Base-by-base conservation (phyloP, 257 asterid genomes). In the Coffea eugenioides region DNA sequence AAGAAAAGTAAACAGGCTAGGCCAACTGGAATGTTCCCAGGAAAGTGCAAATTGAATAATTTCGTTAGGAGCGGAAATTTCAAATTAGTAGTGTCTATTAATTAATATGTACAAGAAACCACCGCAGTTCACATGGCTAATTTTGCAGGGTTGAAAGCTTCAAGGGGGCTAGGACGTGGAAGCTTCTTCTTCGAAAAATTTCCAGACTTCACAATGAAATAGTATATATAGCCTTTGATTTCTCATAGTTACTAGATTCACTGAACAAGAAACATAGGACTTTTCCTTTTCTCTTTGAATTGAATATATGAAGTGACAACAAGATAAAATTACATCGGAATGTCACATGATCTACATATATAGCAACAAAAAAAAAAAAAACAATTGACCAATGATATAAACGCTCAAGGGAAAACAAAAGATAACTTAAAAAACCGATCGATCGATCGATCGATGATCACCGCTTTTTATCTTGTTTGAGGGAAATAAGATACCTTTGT, bases 381-480 rank as follows among this genome's bases (percentile, higher is more conserved):
- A 1, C 34, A 31, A 54, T 6, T 7, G 9, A 49, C 15, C 15
- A 51, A 20, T 13, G 36, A 31, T 67, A 67, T 31, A 36, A 12
- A 68, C 48, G 34, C 12, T 68, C 4, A 0, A 34, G 46, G 25
- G 23, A 36, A 5, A 16, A 39, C 18, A 5, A 39, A 18, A 36
- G 3, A 39, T 4, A 69, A 0, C 45, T 41, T 36, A 15, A 2
- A 16, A 68, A 36, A 14, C 1, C 3, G 12, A 15, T 6, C 9
- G 43, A 39, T 16, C 20, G 6, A 34, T 16, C 20, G 6, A 34
- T 43, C 52, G 20, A 14, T 76, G 54, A 5, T 74, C 77, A 75
- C 34, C 78, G 10, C n/a, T 75, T 23, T 39, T 56, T 12, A 51
- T 75, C 78, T 9, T 39, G 52, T 43, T 75, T 75, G 57, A 75